Conservation (phyloP, 2,329 filamentous ascomycete species). For the Stemphylium beticola region DNA sequence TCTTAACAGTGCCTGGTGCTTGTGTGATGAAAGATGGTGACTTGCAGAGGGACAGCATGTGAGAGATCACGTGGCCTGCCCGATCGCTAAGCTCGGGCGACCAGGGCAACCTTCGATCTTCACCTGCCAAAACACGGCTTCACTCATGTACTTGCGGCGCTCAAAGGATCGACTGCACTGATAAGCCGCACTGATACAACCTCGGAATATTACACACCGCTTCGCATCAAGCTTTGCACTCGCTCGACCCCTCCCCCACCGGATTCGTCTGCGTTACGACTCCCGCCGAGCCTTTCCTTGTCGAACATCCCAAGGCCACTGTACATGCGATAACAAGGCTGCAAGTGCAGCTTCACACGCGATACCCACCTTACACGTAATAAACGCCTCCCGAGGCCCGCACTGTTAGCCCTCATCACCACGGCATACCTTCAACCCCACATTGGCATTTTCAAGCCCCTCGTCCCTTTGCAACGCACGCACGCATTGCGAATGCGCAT, state of each 20-base stretch:
- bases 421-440: slow-evolving; percentile 26
- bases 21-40: neutral
- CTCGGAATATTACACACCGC: neutral
- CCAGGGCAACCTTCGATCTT: slow-evolving; percentile 21
- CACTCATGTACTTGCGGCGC: slow-evolving; percentile 9
- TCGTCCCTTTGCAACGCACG: slow-evolving; percentile 24
- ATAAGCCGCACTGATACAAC: neutral
- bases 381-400: neutral
- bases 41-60: neutral
- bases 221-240: slow-evolving; percentile 14
- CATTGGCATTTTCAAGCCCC: slow-evolving; percentile 38
- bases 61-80: slow-evolving; percentile 20
- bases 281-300: slow-evolving; percentile 12
- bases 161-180: slow-evolving; percentile 3
- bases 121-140: slow-evolving; percentile 20
- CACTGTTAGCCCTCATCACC: slow-evolving; percentile 5
- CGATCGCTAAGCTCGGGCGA: slow-evolving; percentile 23
- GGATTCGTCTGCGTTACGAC: slow-evolving; percentile 17
- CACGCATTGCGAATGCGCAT: slow-evolving; percentile 27
- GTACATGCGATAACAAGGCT: slow-evolving; percentile 28
- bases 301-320: slow-evolving; percentile 8
- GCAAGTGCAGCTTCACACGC: slow-evolving; percentile 21
- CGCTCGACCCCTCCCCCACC: slow-evolving; percentile 23
- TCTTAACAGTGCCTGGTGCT: neutral
- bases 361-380: neutral